These are phyloP conservation scores for Fusarium circinatum DNA, from an alignment of 2,329 filamentous ascomycete species.

Conservation along the genomic window DNA sequence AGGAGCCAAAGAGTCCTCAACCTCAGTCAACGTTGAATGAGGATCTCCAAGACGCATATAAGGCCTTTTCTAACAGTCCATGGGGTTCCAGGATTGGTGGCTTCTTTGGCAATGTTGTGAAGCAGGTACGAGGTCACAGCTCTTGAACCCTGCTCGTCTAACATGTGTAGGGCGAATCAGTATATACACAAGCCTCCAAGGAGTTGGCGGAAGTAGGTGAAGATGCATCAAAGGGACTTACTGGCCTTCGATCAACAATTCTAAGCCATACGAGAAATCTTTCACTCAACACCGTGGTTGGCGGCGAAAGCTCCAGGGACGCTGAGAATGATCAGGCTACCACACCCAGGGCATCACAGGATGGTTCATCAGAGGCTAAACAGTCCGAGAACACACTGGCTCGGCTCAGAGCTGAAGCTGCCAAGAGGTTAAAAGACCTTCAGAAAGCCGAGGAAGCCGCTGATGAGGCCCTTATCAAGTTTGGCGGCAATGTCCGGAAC, in stretches of 20 bases:
- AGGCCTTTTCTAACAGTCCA: conserved; percentile 87
- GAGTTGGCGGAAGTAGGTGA: conserved; percentile 82
- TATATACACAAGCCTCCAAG: conserved; percentile 86
- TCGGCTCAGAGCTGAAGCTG: conserved; percentile 78
- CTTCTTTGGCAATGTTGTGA: conserved; percentile 90
- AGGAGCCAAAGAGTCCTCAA: conserved; percentile 58
- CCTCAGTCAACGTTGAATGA: conserved; percentile 74
- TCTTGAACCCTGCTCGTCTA: conserved; percentile 17
- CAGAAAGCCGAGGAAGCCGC: conserved; percentile 94
- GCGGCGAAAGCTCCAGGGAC: conserved; percentile 46
- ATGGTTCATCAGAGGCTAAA: conserved; percentile 55
- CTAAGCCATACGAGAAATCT: conserved; percentile 79
- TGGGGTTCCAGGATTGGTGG: conserved; percentile 92
- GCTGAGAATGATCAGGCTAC: conserved; percentile 55
- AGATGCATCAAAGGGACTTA: conserved; percentile 84
- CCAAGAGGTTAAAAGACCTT: conserved; percentile 87
- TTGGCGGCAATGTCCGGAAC: conserved; percentile 88
- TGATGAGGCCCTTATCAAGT: conserved; percentile 92
- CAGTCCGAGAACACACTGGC: conserved; percentile 75
- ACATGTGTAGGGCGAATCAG: conserved; percentile 73
- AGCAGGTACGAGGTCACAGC: conserved; percentile 71
- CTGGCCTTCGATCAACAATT: conserved; percentile 73
- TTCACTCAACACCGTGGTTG: conserved; percentile 65
- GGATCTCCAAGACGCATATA: conserved; percentile 95
- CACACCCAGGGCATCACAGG: conserved; percentile 58